Percentiles rank a stretch among this genome's conserved stretches.
These are phyloP conservation scores for Litsea cubeba DNA, from an alignment of 164 flowering plant species.

Conservation along the genomic window DNA sequence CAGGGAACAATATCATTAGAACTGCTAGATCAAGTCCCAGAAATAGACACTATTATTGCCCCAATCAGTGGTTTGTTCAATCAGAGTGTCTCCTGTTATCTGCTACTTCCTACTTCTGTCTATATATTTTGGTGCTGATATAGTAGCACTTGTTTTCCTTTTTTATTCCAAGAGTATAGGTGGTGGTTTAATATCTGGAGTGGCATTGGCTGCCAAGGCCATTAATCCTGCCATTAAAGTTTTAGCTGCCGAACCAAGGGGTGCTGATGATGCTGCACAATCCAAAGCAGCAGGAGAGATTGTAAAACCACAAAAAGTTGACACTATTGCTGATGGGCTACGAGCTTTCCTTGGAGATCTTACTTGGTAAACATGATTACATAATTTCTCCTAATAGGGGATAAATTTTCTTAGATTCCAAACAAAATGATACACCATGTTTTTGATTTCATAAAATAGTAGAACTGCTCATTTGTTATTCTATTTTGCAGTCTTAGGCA, in stretches of 20 bases:
- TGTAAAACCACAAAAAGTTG: slow-evolving; percentile 52
- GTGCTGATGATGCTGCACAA: slow-evolving; percentile 89
- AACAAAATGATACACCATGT: not conserved
- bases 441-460: too few species aligned
- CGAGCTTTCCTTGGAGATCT: slow-evolving; percentile 82
- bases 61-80: slow-evolving; percentile 76
- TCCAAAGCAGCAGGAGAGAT: slow-evolving; percentile 79
- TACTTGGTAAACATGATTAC: slow-evolving; percentile 56
- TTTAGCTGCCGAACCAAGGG: slow-evolving; percentile 86
- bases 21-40: slow-evolving; percentile 67
- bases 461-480: not conserved
- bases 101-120: not conserved
- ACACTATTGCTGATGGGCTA: slow-evolving; percentile 90
- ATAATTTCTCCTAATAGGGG: not conserved
- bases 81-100: not conserved
- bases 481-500: not conserved
- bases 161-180: slow-evolving; percentile 34
- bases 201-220: slow-evolving; percentile 85
- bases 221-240: slow-evolving; percentile 72
- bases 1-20: slow-evolving; percentile 87
- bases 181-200: slow-evolving; percentile 90
- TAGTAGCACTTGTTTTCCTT: not conserved
- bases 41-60: slow-evolving; percentile 70
- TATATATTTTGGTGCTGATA: not conserved
- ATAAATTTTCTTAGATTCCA: not conserved